These are phyloP conservation scores for Globisporangium solare DNA, from an alignment of 352 stramenopile species.

Conservation along the genomic window DNA sequence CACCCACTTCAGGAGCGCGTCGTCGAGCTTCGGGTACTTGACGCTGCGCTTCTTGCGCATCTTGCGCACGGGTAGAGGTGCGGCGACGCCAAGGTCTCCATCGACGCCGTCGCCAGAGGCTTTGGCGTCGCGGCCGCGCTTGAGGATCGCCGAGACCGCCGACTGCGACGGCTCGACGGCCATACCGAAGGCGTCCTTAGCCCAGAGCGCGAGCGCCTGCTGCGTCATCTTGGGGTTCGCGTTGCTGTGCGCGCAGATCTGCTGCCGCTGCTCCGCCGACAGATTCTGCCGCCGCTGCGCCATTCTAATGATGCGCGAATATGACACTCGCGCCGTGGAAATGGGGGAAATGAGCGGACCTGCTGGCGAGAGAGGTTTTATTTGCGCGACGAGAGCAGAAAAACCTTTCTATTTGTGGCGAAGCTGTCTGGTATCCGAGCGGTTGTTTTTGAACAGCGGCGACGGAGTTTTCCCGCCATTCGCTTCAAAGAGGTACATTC, in stretches of 20 bases:
- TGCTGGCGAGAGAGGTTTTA: not conserved
- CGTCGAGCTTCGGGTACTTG: slow-evolving; percentile 18
- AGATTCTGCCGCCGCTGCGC: slow-evolving; percentile 1
- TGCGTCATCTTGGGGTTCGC: slow-evolving; percentile 16
- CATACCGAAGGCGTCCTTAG: slow-evolving; percentile 11
- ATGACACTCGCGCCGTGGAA: not conserved
- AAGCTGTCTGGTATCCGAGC: too few species aligned
- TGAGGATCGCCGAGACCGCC: slow-evolving; percentile 12
- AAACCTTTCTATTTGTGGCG: not conserved
- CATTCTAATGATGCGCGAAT: not conserved
- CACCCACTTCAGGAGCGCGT: slow-evolving; percentile 17
- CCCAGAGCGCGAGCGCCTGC: slow-evolving; percentile 10
- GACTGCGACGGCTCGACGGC: slow-evolving; percentile 12
- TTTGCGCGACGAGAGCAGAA: not conserved
- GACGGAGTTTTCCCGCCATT: not conserved
- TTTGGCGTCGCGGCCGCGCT: not conserved
- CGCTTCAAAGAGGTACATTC: not conserved
- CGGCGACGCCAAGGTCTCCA: too few species aligned
- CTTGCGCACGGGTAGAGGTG: slow-evolving; percentile 29
- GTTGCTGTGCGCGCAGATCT: slow-evolving; percentile 8
- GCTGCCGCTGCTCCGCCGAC: slow-evolving; percentile 5
- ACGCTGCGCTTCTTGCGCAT: slow-evolving; percentile 23
- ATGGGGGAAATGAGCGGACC: not conserved
- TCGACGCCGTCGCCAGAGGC: too few species aligned
- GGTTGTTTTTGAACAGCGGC: too few species aligned